A percentile compares a stretch with the other conserved stretches of the same genome.
These are phyloP conservation scores for Apiotrichum brassicae DNA, from an alignment of 1,284 basidiomycete species.

Conservation along the genomic window DNA sequence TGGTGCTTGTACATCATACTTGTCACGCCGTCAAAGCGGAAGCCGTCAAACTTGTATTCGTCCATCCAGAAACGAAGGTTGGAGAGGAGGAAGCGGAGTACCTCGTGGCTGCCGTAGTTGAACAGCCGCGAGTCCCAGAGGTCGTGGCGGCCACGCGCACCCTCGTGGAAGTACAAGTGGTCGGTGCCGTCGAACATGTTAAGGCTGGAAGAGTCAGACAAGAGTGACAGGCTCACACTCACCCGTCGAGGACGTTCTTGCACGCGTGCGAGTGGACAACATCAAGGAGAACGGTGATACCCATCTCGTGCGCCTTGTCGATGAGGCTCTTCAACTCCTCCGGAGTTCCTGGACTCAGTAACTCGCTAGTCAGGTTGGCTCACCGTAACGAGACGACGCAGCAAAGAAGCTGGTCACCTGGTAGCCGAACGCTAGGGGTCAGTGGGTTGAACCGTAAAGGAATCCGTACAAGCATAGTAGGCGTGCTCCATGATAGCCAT, in stretches of 20 bases:
- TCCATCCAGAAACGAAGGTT: slow-evolving; percentile 95
- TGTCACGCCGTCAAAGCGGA: slow-evolving; percentile 96
- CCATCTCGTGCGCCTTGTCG: slow-evolving; percentile 89
- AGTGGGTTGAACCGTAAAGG: no score
- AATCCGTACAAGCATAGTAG: slow-evolving; percentile 82
- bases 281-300: slow-evolving; percentile 87
- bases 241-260: slow-evolving; percentile 90
- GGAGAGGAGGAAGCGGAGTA: slow-evolving; percentile 86
- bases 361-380: slow-evolving; percentile 8
- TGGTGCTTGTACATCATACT: slow-evolving; percentile 99
- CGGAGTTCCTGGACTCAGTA: slow-evolving; percentile 56
- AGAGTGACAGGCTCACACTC: slow-evolving; percentile 7
- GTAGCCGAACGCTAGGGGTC: slow-evolving; percentile 92
- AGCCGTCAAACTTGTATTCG: slow-evolving; percentile 91
- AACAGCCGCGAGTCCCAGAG: slow-evolving; percentile 93
- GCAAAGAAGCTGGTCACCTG: slow-evolving; percentile 98
- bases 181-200: slow-evolving; percentile 95
- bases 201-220: slow-evolving; percentile 53
- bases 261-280: slow-evolving; percentile 97
- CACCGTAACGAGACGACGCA: slow-evolving; percentile 82
- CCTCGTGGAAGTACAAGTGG: slow-evolving; percentile 95
- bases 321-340: slow-evolving; percentile 94
- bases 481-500: slow-evolving; percentile 99
- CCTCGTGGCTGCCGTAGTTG: slow-evolving; percentile 93
- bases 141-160: slow-evolving; percentile 80